A percentile compares a stretch with the other conserved stretches of the same genome.
These are phyloP conservation scores for Tolypocladium endophyticum DNA, from an alignment of 2,329 filamentous ascomycete species.

Conservation along the genomic window DNA sequence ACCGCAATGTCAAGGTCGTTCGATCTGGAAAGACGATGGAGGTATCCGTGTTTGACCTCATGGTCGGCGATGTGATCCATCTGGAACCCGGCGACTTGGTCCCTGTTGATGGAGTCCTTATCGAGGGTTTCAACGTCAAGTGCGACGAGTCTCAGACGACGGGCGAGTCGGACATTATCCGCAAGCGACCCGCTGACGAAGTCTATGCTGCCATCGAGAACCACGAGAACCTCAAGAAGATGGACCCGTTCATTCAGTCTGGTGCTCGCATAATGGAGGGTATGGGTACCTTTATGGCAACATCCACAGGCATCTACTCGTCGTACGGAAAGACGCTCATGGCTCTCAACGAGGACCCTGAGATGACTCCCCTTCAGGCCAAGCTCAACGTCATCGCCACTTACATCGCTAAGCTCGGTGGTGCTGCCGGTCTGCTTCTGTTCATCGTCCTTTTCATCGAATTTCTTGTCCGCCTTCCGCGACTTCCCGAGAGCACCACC, in stretches of 20 bases:
- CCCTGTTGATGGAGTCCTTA: slow-evolving; percentile 63
- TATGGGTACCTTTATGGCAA: slow-evolving; percentile 64
- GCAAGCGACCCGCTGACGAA: slow-evolving; percentile 56
- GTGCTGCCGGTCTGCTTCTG: slow-evolving; percentile 64
- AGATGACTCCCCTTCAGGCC: slow-evolving; percentile 66
- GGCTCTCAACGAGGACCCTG: slow-evolving; percentile 61
- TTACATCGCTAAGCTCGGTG: slow-evolving; percentile 69
- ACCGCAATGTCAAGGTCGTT: slow-evolving; percentile 60
- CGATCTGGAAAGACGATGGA: slow-evolving; percentile 62
- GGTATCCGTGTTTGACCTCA: slow-evolving; percentile 57
- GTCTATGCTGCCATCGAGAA: slow-evolving; percentile 61
- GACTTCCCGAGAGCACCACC: slow-evolving; percentile 33
- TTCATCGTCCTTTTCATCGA: slow-evolving; percentile 82
- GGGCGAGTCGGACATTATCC: slow-evolving; percentile 68
- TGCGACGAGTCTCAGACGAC: slow-evolving; percentile 71
- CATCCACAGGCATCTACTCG: slow-evolving; percentile 62
- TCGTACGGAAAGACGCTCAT: slow-evolving; percentile 68
- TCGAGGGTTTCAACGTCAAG: slow-evolving; percentile 63
- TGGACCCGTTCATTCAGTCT: slow-evolving; percentile 80
- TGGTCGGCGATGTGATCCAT: slow-evolving; percentile 60
- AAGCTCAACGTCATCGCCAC: slow-evolving; percentile 67
- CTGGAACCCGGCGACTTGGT: slow-evolving; percentile 68
- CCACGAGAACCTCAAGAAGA: slow-evolving; percentile 55
- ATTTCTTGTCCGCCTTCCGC: slow-evolving; percentile 60
- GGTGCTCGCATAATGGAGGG: slow-evolving; percentile 70